Conservation (phyloP, 2,329 filamentous ascomycete species). For the Aspergillus hortae region DNA sequence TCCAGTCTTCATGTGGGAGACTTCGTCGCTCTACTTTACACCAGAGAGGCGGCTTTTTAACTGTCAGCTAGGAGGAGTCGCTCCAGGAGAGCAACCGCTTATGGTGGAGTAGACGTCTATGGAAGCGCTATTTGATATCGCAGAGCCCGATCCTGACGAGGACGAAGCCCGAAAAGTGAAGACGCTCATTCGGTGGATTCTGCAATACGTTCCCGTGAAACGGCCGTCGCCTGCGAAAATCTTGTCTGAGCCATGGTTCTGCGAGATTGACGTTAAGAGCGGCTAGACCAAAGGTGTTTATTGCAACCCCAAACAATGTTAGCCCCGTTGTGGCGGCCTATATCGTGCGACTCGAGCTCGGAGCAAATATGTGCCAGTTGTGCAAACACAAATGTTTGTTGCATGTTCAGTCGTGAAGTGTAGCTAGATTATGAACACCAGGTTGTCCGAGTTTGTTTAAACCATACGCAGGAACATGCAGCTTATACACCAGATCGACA, state of each 20-base stretch:
- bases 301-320: too few species aligned
- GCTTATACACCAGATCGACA: too few species aligned
- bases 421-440: too few species aligned
- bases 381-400: too few species aligned
- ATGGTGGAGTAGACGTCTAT: constrained; percentile 18
- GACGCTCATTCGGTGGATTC: constrained; percentile 23
- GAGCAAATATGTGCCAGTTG: too few species aligned
- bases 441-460: too few species aligned
- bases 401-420: too few species aligned
- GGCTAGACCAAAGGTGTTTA: too few species aligned
- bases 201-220: constrained; percentile 26
- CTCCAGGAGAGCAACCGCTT: constrained; percentile 20
- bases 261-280: constrained; percentile 10
- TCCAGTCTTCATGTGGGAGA: too few species aligned
- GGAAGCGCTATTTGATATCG: constrained; percentile 21
- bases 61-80: constrained; percentile 17
- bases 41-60: constrained; percentile 18
- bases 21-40: constrained; percentile 23
- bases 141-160: constrained; percentile 21
- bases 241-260: constrained; percentile 29
- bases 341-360: too few species aligned
- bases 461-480: too few species aligned
- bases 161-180: constrained; percentile 21
- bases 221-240: constrained; percentile 26
- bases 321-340: too few species aligned